Base-by-base conservation (phyloP, 1,284 basidiomycete genomes). In the Pascua sp. region DNA sequence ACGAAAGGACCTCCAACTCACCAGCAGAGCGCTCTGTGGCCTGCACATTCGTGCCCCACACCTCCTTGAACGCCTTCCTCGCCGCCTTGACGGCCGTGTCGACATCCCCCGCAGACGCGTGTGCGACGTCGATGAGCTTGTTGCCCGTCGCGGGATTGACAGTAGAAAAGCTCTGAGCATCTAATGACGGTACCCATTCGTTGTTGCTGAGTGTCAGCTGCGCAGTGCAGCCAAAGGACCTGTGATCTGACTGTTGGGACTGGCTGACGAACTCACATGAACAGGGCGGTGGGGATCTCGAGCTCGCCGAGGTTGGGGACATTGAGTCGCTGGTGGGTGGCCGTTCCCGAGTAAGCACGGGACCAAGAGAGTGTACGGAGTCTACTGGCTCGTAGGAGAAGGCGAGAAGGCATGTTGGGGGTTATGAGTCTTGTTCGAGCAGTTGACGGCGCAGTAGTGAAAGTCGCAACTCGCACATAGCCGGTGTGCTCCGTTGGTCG, bases 41-140 rank as follows among this genome's bases (percentile, higher is more conserved):
- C 12, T 90, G 86, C 53, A 89, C 83, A 64, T 91, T 90, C 76
- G 87, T 87, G 15, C 92, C 93, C 92, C 93, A 96, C 37, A 87
- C 86, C 8, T 86, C 90, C 60, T 87, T 85, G 81, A 90, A 91
- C 5, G 93, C 70, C 53, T 84, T 80, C 63, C 91, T 84, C 37
- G 93, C 92, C 15, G 90, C 89, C 18, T 83, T 82, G 49, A 94
- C 91, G 9, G 91, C 91, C 44, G 80, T 71, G 70, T 94, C 88
- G 65, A 94, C 86, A 74, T 94, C 91, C 73, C 85, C 68, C 16
- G 60, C 56, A 10, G 61, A 54, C 1, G 71, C 74, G 49, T 72
- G 67, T 2, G 67, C 49, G 50, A 73, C 68, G 50, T 69, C 64
- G 55, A 70, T 56, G 11, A 71, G 57, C 44, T 65, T 59, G 53